Percentiles rank a stretch among this genome's conserved stretches.
Conservation (phyloP, 192 early-diverging fungal genomes). For the Phlyctochytrium planicorne region DNA sequence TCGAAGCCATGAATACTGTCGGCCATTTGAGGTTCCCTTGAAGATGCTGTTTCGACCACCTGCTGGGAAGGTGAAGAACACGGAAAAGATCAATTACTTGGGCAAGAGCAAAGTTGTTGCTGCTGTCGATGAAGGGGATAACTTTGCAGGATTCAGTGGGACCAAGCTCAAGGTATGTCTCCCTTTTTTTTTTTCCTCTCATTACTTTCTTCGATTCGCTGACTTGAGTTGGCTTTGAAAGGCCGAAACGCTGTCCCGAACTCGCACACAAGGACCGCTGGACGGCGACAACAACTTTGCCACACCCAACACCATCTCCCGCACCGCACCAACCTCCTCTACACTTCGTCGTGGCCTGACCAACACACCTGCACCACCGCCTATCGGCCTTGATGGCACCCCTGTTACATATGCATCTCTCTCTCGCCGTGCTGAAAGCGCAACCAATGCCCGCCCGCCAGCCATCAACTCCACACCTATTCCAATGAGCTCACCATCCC, state of each 20-base stretch:
- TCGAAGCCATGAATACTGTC: slow-evolving; percentile 30
- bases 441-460: neutral
- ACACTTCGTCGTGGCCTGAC: neutral
- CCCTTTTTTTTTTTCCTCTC: no score
- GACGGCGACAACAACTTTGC: slow-evolving; percentile 13
- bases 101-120: slow-evolving; percentile 85
- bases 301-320: neutral
- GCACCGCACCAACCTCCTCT: neutral
- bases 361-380: slow-evolving; percentile 2
- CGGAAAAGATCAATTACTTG: slow-evolving; percentile 74
- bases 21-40: slow-evolving; percentile 60
- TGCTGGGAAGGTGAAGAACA: slow-evolving; percentile 83
- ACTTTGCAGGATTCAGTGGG: slow-evolving; percentile 66
- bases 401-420: neutral
- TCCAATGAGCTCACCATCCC: no score
- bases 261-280: neutral
- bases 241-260: slow-evolving; percentile 26
- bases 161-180: slow-evolving; percentile 29
- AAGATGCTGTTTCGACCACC: slow-evolving; percentile 80
- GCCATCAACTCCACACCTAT: no score
- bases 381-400: neutral
- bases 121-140: slow-evolving; percentile 59
- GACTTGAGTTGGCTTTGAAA: no score
- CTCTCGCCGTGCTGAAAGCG: neutral
- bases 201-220: no score